Percentiles rank a stretch among this genome's conserved stretches.
phyloP scores from a whole-genome alignment of 345 rosid species.

The Populus alba region DNA sequence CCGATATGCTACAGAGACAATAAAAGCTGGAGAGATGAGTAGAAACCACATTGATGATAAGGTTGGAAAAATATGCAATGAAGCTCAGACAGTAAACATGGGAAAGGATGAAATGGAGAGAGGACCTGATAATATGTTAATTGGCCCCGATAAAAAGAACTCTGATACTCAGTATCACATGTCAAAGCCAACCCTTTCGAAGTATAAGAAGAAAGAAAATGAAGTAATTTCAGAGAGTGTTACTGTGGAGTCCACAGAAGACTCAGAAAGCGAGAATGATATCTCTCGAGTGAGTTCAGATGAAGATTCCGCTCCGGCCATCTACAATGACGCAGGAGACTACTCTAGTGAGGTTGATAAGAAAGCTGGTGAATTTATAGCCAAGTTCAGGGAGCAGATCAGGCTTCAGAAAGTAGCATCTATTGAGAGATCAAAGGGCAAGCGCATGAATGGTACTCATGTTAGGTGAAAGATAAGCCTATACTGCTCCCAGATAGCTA shows the following conservation, averaged over 20 bases:
- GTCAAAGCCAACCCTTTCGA: conserved; percentile 9
- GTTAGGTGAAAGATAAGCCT: conserved; percentile 11
- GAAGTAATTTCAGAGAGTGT: conserved; percentile 14
- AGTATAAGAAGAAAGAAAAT: conserved; percentile 20
- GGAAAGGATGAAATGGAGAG: conserved; percentile 20
- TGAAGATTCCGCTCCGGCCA: conserved; percentile 17
- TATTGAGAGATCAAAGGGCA: conserved; percentile 46
- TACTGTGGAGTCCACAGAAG: conserved; percentile 13
- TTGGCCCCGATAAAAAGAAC: conserved; percentile 16
- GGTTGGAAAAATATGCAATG: conserved; percentile 10
- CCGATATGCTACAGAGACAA: conserved; percentile 22
- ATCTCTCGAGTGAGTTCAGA: conserved; percentile 27
- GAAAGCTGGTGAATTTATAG: conserved; percentile 91
- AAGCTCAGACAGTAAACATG: conserved; percentile 12
- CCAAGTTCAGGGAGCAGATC: conserved; percentile 84
- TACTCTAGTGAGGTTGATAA: conserved; percentile 70
- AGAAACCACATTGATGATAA: conserved; percentile 23
- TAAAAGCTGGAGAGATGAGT: conserved; percentile 26
- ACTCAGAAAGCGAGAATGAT: conserved; percentile 26
- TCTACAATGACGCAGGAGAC: conserved; percentile 33
- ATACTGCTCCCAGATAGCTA: not conserved
- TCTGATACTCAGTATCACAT: conserved; percentile 4
- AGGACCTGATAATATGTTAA: conserved; percentile 14
- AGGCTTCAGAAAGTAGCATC: conserved; percentile 71
- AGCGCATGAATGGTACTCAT: conserved; percentile 28